Conservation (phyloP, 768 basidiomycete species). For the Lactarius evosmus region DNA sequence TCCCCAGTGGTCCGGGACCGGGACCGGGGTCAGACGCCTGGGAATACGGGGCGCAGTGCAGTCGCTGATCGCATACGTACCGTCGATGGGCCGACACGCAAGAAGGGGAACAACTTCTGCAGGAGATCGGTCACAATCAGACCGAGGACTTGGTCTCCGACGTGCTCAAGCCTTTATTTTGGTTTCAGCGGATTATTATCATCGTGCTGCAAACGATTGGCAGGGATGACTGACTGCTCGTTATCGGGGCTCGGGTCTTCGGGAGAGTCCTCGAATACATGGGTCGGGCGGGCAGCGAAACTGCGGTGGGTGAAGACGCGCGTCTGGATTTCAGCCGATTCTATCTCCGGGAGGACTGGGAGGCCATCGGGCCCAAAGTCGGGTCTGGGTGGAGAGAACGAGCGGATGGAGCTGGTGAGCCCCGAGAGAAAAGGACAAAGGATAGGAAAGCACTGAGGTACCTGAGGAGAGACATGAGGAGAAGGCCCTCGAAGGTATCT, state of each 20-base stretch:
- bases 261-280: slow-evolving; percentile 71
- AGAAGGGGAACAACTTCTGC: slow-evolving; percentile 58
- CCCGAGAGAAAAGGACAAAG: background rate
- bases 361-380: slow-evolving; percentile 37
- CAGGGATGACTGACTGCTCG: slow-evolving; percentile 55
- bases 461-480: slow-evolving; percentile 20
- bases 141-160: slow-evolving; percentile 72
- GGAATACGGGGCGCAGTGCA: background rate
- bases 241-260: slow-evolving; percentile 78
- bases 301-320: slow-evolving; percentile 78
- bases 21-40: background rate
- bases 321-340: slow-evolving; percentile 41
- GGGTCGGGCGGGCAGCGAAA: slow-evolving; percentile 62
- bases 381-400: slow-evolving; percentile 31
- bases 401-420: background rate
- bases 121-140: slow-evolving; percentile 64
- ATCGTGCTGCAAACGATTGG: slow-evolving; percentile 4
- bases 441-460: slow-evolving; percentile 6
- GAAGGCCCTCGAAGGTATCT: slow-evolving; percentile 22
- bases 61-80: slow-evolving; percentile 36
- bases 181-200: slow-evolving; percentile 6
- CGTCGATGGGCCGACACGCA: slow-evolving; percentile 76
- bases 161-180: slow-evolving; percentile 65
- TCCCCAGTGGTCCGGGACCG: slow-evolving; percentile 2
- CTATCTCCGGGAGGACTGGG: slow-evolving; percentile 60